These are phyloP conservation scores for Penicillium egyptiacum DNA, from an alignment of 495 filamentous ascomycete species.

Conservation along the genomic window DNA sequence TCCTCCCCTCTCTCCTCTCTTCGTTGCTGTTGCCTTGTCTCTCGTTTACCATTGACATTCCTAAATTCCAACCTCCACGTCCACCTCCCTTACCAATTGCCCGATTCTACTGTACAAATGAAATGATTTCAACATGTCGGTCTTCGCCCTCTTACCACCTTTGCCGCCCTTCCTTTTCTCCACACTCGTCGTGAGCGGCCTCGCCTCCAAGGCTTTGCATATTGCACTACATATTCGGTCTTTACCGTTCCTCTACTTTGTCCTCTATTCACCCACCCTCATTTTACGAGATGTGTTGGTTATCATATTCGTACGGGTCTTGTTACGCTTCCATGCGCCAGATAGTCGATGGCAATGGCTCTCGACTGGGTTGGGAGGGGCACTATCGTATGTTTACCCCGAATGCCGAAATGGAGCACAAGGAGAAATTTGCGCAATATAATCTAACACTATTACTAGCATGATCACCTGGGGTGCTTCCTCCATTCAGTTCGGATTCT, in stretches of 20 bases:
- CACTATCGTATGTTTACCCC: conserved; percentile 33
- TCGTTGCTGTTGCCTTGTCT: not conserved
- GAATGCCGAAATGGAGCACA: not conserved
- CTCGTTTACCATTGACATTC: not conserved
- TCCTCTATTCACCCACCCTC: conserved; percentile 40
- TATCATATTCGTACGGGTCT: conserved; percentile 28
- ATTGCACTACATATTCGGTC: conserved; percentile 38
- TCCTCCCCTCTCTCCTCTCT: not conserved
- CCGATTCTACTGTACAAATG: conserved; percentile 16
- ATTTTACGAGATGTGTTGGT: conserved; percentile 38
- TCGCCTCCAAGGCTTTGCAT: conserved; percentile 39
- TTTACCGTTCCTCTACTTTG: conserved; percentile 38
- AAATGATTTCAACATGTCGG: conserved; percentile 28
- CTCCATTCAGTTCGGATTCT: conserved; percentile 45
- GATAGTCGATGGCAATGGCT: conserved; percentile 29
- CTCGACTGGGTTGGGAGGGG: conserved; percentile 28
- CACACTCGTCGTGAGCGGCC: conserved; percentile 35
- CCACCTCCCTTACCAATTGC: not conserved
- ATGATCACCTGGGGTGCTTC: conserved; percentile 35
- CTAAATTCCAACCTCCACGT: not conserved
- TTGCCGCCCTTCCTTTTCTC: conserved; percentile 36
- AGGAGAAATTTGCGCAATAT: not conserved
- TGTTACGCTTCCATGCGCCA: conserved; percentile 29
- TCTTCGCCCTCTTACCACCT: conserved; percentile 27
- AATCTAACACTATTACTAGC: conserved; percentile 19